Evolutionary conservation across 768 basidiomycete genomes (phyloP), one percentile per base, ranked within the genome.

Genomic region (Trametes villosa): DNA sequence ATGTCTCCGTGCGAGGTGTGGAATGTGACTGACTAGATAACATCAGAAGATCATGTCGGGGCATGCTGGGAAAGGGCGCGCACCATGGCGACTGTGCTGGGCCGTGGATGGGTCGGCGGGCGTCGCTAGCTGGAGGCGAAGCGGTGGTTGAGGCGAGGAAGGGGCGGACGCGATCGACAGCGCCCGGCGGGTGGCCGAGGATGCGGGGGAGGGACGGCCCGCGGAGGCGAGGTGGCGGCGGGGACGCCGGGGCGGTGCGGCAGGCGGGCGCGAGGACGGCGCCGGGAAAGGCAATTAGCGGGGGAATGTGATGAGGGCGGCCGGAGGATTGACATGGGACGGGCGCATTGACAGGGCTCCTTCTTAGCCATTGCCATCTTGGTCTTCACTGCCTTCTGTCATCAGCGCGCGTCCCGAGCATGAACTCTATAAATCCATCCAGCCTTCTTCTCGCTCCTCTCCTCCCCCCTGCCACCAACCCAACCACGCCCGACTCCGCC

Each of bases 1-100:
- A 98, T 81, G 62, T 98, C 96, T 18, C 96, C 96, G 68, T 89
- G 89, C n/a, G 89, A 85, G 0, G 96, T 98, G 74, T 98, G 90
- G 52, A 98, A 81, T 8, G 96, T 98, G 40, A 97, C 95, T 57
- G 96, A 96, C 96, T 62, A 59, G 65, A 56, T 45, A 38, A 18
- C 50, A 48, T 69, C 55, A 71, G 64, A 15, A 44, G 44, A 31
- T 31, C 15, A 50, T 18, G 31, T 34, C 26, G 44, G 34, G 31
- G 49, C 36, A 30, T 60, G 26, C 55, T 27, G 27, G 64, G 45
- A 59, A 30, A 53, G 26, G 26, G 52, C 40, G 63, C 69, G 65
- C 53, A 70, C 65, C 70, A 67, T 70, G 50, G 33, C 26, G 40
- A 24, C 33, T n/a, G n/a, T n/a, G n/a, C n/a, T n/a, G 52, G 22